Conservation (phyloP, 306 rosid genomes). For the Benincasa hispida region DNA sequence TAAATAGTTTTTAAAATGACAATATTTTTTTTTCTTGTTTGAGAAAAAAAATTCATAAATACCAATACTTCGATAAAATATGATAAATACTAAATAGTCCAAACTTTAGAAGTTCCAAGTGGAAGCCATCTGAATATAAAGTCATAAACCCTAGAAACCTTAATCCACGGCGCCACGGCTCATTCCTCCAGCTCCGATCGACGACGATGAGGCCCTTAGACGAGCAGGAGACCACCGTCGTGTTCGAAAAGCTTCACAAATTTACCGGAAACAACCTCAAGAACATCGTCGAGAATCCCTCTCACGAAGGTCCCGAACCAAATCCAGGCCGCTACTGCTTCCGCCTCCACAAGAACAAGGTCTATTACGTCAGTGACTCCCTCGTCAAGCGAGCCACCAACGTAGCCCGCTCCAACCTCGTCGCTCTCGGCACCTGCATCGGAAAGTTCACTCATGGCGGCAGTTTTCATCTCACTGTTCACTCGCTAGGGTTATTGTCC, state of each 20-base stretch:
- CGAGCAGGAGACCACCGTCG: conserved; percentile 60
- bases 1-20: no score
- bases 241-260: conserved; percentile 79
- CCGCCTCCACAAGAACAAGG: conserved; percentile 74
- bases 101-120: background rate
- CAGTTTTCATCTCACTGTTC: conserved; percentile 66
- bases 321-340: conserved; percentile 76
- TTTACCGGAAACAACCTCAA: conserved; percentile 81
- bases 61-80: no score
- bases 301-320: conserved; percentile 73
- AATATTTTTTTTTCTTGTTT: no score
- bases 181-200: background rate
- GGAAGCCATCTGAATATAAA: background rate
- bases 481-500: conserved; percentile 43
- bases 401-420: conserved; percentile 44
- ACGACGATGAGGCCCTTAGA: conserved; percentile 66
- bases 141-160: background rate
- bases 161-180: background rate
- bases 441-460: conserved; percentile 87
- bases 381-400: conserved; percentile 85
- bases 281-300: conserved; percentile 73
- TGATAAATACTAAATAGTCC: no score
- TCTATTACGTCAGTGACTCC: conserved; percentile 66
- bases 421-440: conserved; percentile 71
- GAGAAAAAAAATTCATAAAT: no score